A percentile compares a stretch with the other conserved stretches of the same genome.
phyloP scores from a whole-genome alignment of 768 basidiomycete species.

The Asterophora parasitica region DNA sequence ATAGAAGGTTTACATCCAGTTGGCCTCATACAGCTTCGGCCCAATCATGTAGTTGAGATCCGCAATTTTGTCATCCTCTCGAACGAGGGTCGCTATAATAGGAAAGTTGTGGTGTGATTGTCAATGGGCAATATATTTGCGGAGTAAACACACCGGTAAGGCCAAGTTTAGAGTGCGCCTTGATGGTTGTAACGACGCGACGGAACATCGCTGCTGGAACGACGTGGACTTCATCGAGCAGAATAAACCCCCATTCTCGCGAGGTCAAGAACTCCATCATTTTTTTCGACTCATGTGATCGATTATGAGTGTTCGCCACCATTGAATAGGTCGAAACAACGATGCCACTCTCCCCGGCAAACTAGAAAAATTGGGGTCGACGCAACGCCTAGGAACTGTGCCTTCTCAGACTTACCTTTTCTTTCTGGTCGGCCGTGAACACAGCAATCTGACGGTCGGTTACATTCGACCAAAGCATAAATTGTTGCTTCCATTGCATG shows the following conservation, averaged over 20 bases:
- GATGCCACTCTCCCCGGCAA: conserved; percentile 94
- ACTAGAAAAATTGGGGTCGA: conserved; percentile 43
- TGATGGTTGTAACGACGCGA: conserved; percentile 95
- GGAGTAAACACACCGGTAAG: conserved; percentile 66
- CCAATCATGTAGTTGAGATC: conserved; percentile 99
- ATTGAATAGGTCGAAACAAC: conserved; percentile 99
- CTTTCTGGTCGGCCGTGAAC: conserved; percentile 97
- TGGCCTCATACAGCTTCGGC: conserved; percentile 98
- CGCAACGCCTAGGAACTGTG: conserved; percentile 2
- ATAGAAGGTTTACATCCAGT: conserved; percentile 75
- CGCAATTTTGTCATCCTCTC: conserved; percentile 98
- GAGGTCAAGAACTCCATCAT: conserved; percentile 99
- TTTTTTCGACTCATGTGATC: conserved; percentile 98
- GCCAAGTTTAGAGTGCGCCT: conserved; percentile 97
- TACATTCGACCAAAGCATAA: conserved; percentile 98
- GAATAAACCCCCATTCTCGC: conserved; percentile 98
- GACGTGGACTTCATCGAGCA: conserved; percentile 98
- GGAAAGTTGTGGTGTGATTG: background rate
- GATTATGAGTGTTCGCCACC: conserved; percentile 97
- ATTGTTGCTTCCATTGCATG: conserved; percentile 99
- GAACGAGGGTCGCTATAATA: conserved; percentile 83
- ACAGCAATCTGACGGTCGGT: conserved; percentile 95
- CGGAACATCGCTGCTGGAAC: conserved; percentile 99
- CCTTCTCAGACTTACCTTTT: conserved; percentile 57
- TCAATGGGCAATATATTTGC: background rate